Evolutionary conservation across 2,329 filamentous ascomycete species (phyloP), one percentile per base, ranked within the genome.

Genomic region (Colletotrichum gigasporum): DNA sequence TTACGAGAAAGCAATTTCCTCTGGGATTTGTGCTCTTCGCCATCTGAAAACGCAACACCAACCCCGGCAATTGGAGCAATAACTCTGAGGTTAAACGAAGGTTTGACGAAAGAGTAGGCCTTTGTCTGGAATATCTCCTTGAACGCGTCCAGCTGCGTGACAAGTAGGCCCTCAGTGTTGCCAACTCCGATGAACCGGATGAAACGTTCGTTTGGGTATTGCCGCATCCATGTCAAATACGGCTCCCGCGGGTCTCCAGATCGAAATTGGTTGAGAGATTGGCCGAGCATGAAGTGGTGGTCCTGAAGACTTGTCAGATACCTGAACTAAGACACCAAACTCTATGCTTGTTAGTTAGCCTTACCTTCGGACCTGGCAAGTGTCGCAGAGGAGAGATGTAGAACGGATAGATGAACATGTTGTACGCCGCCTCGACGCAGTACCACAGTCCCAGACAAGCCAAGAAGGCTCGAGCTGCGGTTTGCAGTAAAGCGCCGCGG

Each of bases 331-430:
- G n/a, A n/a, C n/a, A n/a, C n/a, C n/a, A n/a, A n/a, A n/a, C n/a
- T n/a, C n/a, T n/a, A n/a, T n/a, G 14, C 20, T 22, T 18, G 14
- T 24, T 8, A 20, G 1, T 6, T 18, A n/a, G 10, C 30, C 50
- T 18, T 63, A 80, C 80, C 68, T 74, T 78, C 11, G 81, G 81
- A 1, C 80, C 80, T 0, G 81, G 81, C 1, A 83, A 67, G 51
- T 80, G 70, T 12, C 80, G 75, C n/a, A 82, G 70, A 0, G 80
- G 78, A 0, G 82, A 84, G 45, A 81, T 60, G 57, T 75, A 74
- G 50, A 74, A 73, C 4, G 81, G 81, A 52, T 81, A 83, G 30
- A 84, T 66, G 61, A 82, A 71, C 39, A 79, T 48, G 9, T 71
- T 70, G 68, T 81, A 81, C 5, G 70, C 4, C 2, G 20, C 11